Evolutionary conservation across 2,329 filamentous ascomycete genomes (phyloP).

Genomic region (Aspergillus hortae): DNA sequence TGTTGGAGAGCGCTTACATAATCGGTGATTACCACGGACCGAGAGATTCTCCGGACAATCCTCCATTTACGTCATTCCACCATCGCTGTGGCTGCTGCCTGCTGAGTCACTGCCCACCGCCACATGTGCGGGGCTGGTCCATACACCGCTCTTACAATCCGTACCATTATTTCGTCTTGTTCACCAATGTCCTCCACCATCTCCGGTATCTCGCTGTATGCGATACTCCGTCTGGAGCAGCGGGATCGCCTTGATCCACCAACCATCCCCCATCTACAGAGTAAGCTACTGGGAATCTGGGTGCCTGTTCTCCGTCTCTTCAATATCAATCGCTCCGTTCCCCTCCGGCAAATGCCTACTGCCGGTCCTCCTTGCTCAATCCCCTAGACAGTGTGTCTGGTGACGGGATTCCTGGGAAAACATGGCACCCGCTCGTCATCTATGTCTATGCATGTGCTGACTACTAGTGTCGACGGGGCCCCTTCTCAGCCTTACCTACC

Average conservation of each 20-base stretch:
- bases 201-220: too few relatives aligned
- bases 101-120: too few relatives aligned
- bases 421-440: neutral
- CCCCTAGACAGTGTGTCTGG: too few relatives aligned
- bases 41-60: neutral
- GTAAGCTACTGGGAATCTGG: constrained; percentile 9
- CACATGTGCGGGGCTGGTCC: too few relatives aligned
- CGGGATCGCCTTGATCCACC: neutral
- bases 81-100: too few relatives aligned
- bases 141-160: too few relatives aligned
- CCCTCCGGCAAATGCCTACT: neutral
- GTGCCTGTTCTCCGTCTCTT: constrained; percentile 12
- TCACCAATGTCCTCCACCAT: too few relatives aligned
- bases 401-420: neutral
- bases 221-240: too few relatives aligned
- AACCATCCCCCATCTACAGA: too few relatives aligned
- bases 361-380: too few relatives aligned
- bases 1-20: constrained; percentile 6
- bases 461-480: neutral
- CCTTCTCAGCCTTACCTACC: constrained; percentile 2
- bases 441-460: neutral
- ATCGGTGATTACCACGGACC: neutral
- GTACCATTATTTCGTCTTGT: too few relatives aligned
- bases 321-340: neutral
- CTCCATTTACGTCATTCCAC: too few relatives aligned